Evolutionary conservation across 1,284 basidiomycete genomes (phyloP).

Genomic region (Leccinum pallidistipes): DNA sequence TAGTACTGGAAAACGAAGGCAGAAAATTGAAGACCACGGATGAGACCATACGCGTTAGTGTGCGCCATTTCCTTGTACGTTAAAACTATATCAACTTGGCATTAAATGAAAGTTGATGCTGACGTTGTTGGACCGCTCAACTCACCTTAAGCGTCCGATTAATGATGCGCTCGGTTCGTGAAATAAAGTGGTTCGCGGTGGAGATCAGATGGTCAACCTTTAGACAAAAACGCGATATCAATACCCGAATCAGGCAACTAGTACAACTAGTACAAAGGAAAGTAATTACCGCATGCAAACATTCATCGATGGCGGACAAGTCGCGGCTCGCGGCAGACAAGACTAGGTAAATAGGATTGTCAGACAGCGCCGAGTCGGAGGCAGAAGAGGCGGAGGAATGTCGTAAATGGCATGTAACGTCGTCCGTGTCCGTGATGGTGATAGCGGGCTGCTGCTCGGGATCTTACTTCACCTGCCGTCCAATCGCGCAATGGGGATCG

Average conservation of each 20-base stretch:
- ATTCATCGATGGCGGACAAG: conserved; percentile 49
- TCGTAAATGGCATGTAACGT: conserved; percentile 18
- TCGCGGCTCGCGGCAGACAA: conserved; percentile 55
- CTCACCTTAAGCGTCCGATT: conserved; percentile 53
- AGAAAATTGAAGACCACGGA: too few species aligned
- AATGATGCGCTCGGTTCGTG: conserved; percentile 51
- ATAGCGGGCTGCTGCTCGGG: conserved; percentile 19
- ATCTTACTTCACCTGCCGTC: conserved; percentile 37
- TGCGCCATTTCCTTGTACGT: too few species aligned
- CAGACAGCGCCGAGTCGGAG: conserved; percentile 9
- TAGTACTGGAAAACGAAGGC: too few species aligned
- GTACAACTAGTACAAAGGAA: conserved; percentile 1
- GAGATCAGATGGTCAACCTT: conserved; percentile 56
- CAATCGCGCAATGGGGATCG: conserved; percentile 39
- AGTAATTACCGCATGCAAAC: conserved; percentile 30
- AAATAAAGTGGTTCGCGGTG: conserved; percentile 50
- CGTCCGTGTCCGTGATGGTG: conserved; percentile 28
- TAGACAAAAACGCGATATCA: conserved; percentile 12
- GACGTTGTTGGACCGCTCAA: conserved; percentile 6
- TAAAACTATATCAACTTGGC: too few species aligned
- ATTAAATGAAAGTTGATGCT: not conserved
- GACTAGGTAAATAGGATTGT: conserved; percentile 42
- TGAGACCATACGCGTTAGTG: too few species aligned
- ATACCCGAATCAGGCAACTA: conserved; percentile 12
- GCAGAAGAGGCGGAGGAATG: conserved; percentile 1